Base-by-base conservation (phyloP, 768 basidiomycete species). In the Cyclocybe cylindracea region DNA sequence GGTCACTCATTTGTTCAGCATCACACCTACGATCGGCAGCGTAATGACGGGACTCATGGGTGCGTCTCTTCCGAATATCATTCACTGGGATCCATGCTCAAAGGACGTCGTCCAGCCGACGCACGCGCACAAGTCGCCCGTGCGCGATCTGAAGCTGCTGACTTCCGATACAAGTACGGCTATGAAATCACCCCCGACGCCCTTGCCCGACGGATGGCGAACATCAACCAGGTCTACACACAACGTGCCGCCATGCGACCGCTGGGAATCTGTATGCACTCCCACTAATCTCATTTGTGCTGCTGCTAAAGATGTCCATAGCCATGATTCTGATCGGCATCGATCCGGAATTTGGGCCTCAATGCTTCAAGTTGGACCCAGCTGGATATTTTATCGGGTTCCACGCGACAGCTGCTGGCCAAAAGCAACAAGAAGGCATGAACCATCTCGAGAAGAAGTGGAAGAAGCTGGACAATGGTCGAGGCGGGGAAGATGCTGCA, bases 311-410 rank as follows among this genome's bases (percentile, higher is more conserved):
- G 39, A 16, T 24, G 41, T 33, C 9, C 52, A 5, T 55, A 98
- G 96, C 94, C 4, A 98, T 96, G 94, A 89, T 98, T 55, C 72
- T 98, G 62, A 94, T 98, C 63, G 97, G 97, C 3, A 79, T 87
- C 53, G 97, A 98, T 70, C 79, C 87, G 7, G 91, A 95, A 66
- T 79, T 81, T 47, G 96, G 96, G 4, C 96, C 97, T n/a, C 96
- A 98, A 67, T 82, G 89, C 62, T 98, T 98, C 81, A 98, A 97
- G 73, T 86, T 98, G 46, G 97, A 99, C 66, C 97, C 97, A 9
- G 97, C 97, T 2, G 97, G 97, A 4, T 98, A 97, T 73, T 99
- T 95, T 67, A 92, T 97, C 40, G 97, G 97, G 0, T 98, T 95
- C 77, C 95, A 98, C 61, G 97, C 97, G 7, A 96, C 96, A 2